Evolutionary conservation across 352 stramenopile species (phyloP), one percentile per base, ranked within the genome.

Genomic region (Globisporangium echinulatum): DNA sequence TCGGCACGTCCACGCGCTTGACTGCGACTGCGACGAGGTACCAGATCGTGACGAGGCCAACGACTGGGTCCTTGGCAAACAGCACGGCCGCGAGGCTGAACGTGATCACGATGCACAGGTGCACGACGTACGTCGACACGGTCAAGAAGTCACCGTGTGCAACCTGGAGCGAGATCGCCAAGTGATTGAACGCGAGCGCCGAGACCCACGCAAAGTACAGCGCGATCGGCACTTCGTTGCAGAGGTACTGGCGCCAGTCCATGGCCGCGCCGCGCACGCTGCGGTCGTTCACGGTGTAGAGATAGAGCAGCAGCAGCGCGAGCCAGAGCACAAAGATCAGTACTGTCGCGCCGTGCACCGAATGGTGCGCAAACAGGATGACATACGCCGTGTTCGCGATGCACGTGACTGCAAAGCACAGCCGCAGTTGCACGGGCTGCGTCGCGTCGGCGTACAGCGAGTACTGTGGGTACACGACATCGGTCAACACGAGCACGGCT

Each of bases 141-240:
- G 61, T 49, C 47, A 92, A 59, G 64, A 69, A 90, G 47, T 52
- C 63, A 14, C 85, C 65, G 44, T 66, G 74, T 7, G 72, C 71
- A 43, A 81, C 61, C 60, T 92, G 82, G 59, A 90, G 75, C 36
- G 79, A 69, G 70, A 90, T 85, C 33, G 82, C 79, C 19, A 90
- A 40, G 44, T 90, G 69, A 9, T 75, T 79, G 56, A 90, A 86
- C 50, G 79, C 77, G 9, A 78, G 63, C 46, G 74, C 81, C 1
- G 80, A 90, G 52, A 92, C 79, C 82, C 82, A 92, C 8, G 72
- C 76, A 68, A 92, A 89, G 68, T 92, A 92, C 63, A 85, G 63
- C 8, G 80, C 80, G 61, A 90, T 81, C 11, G 83, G 77, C 17
- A 90, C 60, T 56, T 90, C 79, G 50, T 85, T 90, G 70, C 80